phyloP scores from a whole-genome alignment of 1,284 basidiomycete genomes.

The Ganoderma meredithae region DNA sequence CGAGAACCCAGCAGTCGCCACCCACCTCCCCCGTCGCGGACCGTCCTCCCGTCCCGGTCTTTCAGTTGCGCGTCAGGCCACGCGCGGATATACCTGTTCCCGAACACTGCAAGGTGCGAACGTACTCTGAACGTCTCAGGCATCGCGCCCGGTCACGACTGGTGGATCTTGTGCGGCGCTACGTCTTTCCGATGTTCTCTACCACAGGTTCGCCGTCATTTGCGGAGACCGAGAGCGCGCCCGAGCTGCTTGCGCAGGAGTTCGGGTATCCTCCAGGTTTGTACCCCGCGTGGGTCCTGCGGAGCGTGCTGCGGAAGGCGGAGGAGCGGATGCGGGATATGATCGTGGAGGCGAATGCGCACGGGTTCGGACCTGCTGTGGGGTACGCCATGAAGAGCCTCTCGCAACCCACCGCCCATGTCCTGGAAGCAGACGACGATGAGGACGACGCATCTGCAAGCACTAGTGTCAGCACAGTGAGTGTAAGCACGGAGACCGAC shows the following conservation, averaged over 20 bases:
- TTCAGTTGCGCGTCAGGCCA: constrained; percentile 31
- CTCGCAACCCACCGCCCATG: constrained; percentile 15
- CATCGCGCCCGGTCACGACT: constrained; percentile 76
- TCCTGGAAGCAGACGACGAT: constrained; percentile 38
- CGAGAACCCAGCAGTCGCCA: constrained; percentile 36
- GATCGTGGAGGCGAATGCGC: constrained; percentile 49
- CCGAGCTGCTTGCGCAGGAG: constrained; percentile 44
- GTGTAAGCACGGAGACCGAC: constrained; percentile 55
- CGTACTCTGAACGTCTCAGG: constrained; percentile 51
- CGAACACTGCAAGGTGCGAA: neutral
- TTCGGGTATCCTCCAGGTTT: constrained; percentile 37
- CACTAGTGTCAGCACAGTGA: constrained; percentile 39
- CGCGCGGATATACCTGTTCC: constrained; percentile 28
- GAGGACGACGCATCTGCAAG: constrained; percentile 40
- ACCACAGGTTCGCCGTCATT: constrained; percentile 31
- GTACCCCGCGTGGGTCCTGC: constrained; percentile 62
- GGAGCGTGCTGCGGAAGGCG: constrained; percentile 60
- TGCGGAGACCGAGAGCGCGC: constrained; percentile 10
- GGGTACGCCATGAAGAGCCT: constrained; percentile 21
- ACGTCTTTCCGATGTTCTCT: constrained; percentile 60
- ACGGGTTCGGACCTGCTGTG: constrained; percentile 35
- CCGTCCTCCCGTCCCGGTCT: constrained; percentile 29
- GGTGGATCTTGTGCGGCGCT: constrained; percentile 76
- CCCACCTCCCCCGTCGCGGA: constrained; percentile 38
- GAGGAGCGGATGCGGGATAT: constrained; percentile 56